Evolutionary conservation across 441 rosid genomes (phyloP).

Genomic region (Croton laevigatus): DNA sequence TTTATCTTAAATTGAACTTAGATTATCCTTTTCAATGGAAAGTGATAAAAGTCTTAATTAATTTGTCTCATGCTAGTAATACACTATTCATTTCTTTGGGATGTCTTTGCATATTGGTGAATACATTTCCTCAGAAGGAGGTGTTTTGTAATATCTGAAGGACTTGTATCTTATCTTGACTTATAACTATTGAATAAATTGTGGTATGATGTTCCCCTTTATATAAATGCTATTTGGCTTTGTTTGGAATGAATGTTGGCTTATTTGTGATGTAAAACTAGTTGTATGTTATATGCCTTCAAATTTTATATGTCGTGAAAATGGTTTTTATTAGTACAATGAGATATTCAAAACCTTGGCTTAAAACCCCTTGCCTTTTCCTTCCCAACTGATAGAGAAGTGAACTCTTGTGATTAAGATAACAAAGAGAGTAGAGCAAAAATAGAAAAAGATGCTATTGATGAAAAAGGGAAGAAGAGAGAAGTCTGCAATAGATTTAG

Average conservation of each 20-base stretch:
- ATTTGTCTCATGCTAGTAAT: background rate
- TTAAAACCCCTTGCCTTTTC: background rate
- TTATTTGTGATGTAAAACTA: too few species aligned
- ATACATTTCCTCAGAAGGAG: background rate
- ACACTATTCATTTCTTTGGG: constrained; percentile 7
- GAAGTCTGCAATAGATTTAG: too few species aligned
- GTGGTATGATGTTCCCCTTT: constrained; percentile 40
- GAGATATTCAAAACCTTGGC: background rate
- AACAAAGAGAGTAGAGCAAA: too few species aligned
- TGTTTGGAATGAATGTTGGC: constrained; percentile 8
- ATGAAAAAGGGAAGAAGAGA: too few species aligned
- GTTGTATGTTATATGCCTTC: constrained; percentile 11
- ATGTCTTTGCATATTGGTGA: constrained; percentile 27
- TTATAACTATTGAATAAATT: constrained; percentile 40
- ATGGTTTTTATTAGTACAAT: background rate
- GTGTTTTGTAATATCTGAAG: constrained; percentile 92
- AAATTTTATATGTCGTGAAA: background rate
- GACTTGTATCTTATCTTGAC: constrained; percentile 97
- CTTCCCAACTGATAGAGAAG: background rate
- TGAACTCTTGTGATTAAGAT: too few species aligned
- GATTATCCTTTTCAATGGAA: background rate
- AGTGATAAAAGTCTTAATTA: background rate
- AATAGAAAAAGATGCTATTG: too few species aligned
- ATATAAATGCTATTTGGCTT: constrained; percentile 18
- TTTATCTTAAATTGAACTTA: background rate